Evolutionary conservation across 2,329 filamentous ascomycete species (phyloP).

Genomic region (Monosporascus sp.): DNA sequence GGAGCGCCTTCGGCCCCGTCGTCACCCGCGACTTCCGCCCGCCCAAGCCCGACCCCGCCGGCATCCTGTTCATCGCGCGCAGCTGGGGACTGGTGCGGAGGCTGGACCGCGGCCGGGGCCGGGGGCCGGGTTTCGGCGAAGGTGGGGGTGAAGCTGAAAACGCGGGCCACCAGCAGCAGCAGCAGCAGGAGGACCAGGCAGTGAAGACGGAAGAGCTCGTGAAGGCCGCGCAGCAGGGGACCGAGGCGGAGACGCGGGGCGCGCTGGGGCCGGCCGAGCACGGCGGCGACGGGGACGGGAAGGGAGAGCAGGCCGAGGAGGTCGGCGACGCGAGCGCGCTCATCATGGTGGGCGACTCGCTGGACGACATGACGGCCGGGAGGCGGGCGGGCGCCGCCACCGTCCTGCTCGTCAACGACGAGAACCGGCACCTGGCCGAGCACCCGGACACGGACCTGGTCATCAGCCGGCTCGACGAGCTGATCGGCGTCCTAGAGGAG

Average conservation of each 20-base stretch:
- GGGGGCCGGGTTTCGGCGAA: no score
- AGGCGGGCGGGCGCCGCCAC: constrained; percentile 79
- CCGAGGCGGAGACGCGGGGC: constrained; percentile 10
- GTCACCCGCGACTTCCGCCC: constrained; percentile 78
- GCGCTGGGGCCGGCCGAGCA: constrained; percentile 11
- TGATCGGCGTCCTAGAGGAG: constrained; percentile 67
- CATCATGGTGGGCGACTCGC: constrained; percentile 70
- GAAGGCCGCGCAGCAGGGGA: constrained; percentile 8
- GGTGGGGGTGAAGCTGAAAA: background rate
- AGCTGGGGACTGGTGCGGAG: constrained; percentile 59
- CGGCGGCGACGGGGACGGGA: constrained; percentile 10
- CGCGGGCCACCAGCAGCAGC: background rate
- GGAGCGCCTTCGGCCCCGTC: constrained; percentile 67
- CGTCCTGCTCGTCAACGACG: constrained; percentile 80
- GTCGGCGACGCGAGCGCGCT: constrained; percentile 47
- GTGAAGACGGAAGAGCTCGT: constrained; percentile 14
- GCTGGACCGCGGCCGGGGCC: background rate
- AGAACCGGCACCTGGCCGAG: constrained; percentile 63
- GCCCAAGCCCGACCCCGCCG: constrained; percentile 84
- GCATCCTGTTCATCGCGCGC: constrained; percentile 78
- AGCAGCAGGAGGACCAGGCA: constrained; percentile 2
- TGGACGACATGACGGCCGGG: constrained; percentile 92
- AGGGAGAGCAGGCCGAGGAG: constrained; percentile 27
- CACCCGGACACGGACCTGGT: constrained; percentile 75
- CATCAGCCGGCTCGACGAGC: constrained; percentile 66